Evolutionary conservation across 2,329 filamentous ascomycete species (phyloP), one percentile per base, ranked within the genome.

Genomic region (Lachnellula hyalina): DNA sequence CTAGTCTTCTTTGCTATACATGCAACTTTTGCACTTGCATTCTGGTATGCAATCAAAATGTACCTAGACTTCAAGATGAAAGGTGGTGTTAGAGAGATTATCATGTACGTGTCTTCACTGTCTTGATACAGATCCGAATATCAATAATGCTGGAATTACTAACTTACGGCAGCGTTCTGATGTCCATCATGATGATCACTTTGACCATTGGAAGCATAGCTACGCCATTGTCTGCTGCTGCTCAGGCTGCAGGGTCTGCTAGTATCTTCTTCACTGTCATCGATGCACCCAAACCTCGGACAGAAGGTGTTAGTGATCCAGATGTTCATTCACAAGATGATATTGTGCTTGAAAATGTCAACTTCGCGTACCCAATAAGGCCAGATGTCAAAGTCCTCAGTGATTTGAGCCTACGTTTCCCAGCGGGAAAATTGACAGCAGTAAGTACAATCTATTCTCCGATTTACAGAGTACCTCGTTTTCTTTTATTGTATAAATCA

Each of bases 11-110:
- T 64, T 48, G 55, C 65, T 41, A 63, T 68, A 32, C 64, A 68
- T 58, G 55, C 46, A 59, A 72, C 76, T 0, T 84, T 83, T 54
- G 77, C 75, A 1, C 72, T 85, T 23, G 73, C 78, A 5, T 86
- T 86, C 58, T 85, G 81, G 81, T 85, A 78, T 58, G 83, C 83
- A 3, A 75, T 77, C 40, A 78, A 75, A 59, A 73, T 76, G 1
- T 76, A 69, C 46, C 57, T 73, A 5, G 73, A 79, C 2, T 74
- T 74, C 1, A 70, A 72, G 15, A 67, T 85, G 41, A 57, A 32
- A 32, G 28, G 71, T 15, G 73, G 73, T 54, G 72, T 83, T 8
- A 76, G 78, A 44, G 78, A 76, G 12, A 75, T 86, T 44, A 72
- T 84, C 32, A 75, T 83, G 77, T 81, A 61, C 70, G 78, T 67